Conservation (phyloP, 305 asterid species). For the Fraxinus xanthoxyloides region DNA sequence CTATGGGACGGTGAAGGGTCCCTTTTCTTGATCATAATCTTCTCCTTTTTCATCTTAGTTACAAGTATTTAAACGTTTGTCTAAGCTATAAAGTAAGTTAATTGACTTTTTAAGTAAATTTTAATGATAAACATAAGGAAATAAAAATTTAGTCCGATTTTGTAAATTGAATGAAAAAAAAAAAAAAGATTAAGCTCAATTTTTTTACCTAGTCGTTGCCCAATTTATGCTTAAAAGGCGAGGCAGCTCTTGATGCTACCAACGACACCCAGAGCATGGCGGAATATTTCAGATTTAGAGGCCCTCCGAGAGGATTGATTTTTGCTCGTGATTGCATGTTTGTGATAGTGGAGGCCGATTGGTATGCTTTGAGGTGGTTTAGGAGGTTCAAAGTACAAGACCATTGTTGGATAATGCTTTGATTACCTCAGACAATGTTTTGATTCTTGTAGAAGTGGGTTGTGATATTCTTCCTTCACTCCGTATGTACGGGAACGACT, state of each 20-base stretch:
- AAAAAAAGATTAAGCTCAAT: neutral
- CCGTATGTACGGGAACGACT: too few relatives aligned
- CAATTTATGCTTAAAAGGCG: neutral
- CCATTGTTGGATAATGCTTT: neutral
- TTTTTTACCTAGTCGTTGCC: neutral
- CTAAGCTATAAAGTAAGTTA: neutral
- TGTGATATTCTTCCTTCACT: neutral
- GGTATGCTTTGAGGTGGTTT: neutral
- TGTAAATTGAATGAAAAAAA: neutral
- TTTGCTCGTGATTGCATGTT: neutral
- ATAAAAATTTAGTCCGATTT: too few relatives aligned
- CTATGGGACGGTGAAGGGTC: neutral
- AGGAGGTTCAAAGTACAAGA: neutral
- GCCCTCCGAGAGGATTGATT: neutral
- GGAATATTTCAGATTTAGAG: neutral
- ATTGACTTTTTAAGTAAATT: neutral
- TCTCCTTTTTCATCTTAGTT: neutral
- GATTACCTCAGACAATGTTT: neutral
- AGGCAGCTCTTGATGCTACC: neutral
- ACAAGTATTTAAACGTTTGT: neutral
- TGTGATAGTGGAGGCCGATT: neutral
- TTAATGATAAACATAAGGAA: neutral
- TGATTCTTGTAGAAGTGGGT: neutral
- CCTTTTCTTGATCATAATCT: neutral
- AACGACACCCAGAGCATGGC: neutral